phyloP scores from a whole-genome alignment of 768 basidiomycete species.

The Kwoniella newhampshirensis region DNA sequence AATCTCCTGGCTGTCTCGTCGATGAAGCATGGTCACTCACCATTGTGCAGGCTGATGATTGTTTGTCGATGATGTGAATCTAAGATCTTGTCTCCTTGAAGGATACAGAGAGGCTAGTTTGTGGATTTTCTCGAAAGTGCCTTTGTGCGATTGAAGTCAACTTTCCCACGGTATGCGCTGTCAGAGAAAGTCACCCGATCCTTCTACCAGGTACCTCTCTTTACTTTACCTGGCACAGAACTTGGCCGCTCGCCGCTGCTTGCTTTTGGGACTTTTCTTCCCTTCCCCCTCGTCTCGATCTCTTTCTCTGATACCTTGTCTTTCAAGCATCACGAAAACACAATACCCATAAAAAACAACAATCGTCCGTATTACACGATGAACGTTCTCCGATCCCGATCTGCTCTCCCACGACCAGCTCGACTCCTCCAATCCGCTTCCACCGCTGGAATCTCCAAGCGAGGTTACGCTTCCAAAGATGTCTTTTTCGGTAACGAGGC shows the following conservation, averaged over 20 bases:
- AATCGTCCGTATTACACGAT: constrained; percentile 17
- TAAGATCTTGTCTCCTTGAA: too few species aligned
- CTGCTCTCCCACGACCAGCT: constrained; percentile 46
- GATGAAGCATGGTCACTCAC: too few species aligned
- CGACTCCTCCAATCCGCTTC: constrained; percentile 38
- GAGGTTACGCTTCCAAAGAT: constrained; percentile 64
- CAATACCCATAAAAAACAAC: constrained; percentile 2
- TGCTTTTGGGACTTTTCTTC: background rate
- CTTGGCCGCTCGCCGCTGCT: constrained; percentile 10
- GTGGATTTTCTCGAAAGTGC: background rate
- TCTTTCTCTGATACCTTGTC: constrained; percentile 5
- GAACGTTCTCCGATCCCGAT: constrained; percentile 40
- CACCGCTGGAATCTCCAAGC: constrained; percentile 19
- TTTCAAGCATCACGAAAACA: background rate
- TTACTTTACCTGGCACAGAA: too few species aligned
- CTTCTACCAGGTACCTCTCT: constrained; percentile 11
- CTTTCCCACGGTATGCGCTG: constrained; percentile 33
- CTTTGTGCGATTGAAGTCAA: background rate
- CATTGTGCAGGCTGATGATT: too few species aligned
- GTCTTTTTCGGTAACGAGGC: constrained; percentile 96
- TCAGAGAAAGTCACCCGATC: constrained; percentile 5
- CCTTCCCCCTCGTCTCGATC: background rate
- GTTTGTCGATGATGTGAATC: too few species aligned
- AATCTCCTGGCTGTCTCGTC: too few species aligned
- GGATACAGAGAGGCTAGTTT: too few species aligned